Base-by-base conservation (phyloP, 345 rosid genomes). In the Cardamine occulta region DNA sequence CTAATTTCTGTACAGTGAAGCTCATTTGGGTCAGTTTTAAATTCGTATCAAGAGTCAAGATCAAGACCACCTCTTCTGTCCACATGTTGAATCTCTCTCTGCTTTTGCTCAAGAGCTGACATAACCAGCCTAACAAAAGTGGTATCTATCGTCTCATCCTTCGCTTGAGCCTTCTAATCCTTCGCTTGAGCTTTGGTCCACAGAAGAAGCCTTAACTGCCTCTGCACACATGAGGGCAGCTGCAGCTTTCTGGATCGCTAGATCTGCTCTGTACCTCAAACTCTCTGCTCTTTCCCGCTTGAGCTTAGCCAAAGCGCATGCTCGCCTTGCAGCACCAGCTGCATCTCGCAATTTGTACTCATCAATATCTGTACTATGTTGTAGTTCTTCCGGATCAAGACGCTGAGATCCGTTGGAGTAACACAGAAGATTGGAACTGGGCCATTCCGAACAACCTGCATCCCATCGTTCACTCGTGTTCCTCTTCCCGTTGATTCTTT, bases 171-270 rank as follows among this genome's bases (percentile, higher is more conserved):
- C 61, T 69, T 62, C 74, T 21, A 63, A 32, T 15, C n/a, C 64
- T 10, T 17, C 13, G n/a, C 62, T 63, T 21, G 23, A 21, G 53
- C 35, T 64, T 54, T 65, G 60, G 66, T 89, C 86, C 78, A 73
- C 82, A 19, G 81, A 85, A 63, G 91, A 79, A 70, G 84, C 88
- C 82, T 79, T 90, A 18, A 88, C 81, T 14, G 97, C 96, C 72
- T 95, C 98, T 19, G 98, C 98, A 80, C 86, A 88, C 88, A 86
- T 85, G 73, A 90, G 86, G 70, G 97, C 89, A 78, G 82, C 88
- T 78, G 88, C 91, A 65, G 98, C 99, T 84, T 85, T 95, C 87
- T 92, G 96, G 66, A 92, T 86, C 21, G 93, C 93, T 68, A 92
- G 74, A 81, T 92, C 98, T 70, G 98, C 99, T 80, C 76, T 82